These are phyloP conservation scores for Adansonia grandidieri DNA, from an alignment of 441 rosid species.

Conservation along the genomic window DNA sequence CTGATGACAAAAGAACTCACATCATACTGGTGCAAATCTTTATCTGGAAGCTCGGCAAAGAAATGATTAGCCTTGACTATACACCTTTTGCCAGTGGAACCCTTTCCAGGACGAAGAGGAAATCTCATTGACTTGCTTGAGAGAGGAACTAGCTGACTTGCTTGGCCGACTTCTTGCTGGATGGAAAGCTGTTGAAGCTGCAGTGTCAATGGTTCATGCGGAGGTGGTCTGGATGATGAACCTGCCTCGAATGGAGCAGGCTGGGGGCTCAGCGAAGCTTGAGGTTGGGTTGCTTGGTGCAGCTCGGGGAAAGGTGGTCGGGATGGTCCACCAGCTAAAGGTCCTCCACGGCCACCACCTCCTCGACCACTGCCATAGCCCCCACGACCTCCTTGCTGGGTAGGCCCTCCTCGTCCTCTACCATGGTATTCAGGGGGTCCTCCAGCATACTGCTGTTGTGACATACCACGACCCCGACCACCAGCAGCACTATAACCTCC, in stretches of 20 bases:
- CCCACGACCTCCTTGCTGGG: slow-evolving; percentile 71
- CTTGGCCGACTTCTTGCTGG: slow-evolving; percentile 65
- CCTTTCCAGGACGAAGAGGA: slow-evolving; percentile 89
- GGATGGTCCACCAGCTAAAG: slow-evolving; percentile 55
- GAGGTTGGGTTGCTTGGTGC: slow-evolving; percentile 88
- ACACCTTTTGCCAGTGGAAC: slow-evolving; percentile 61
- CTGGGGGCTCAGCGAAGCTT: slow-evolving; percentile 65
- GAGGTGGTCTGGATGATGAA: slow-evolving; percentile 54
- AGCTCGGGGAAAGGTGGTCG: slow-evolving; percentile 84
- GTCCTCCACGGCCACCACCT: slow-evolving; percentile 54
- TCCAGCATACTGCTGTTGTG: slow-evolving; percentile 62
- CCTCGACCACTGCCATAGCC: slow-evolving; percentile 51
- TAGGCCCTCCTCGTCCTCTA: slow-evolving; percentile 75
- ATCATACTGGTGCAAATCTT: slow-evolving; percentile 94
- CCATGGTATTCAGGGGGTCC: slow-evolving; percentile 64
- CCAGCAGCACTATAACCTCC: slow-evolving; percentile 48
- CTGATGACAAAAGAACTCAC: slow-evolving; percentile 50
- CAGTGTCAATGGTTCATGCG: slow-evolving; percentile 42
- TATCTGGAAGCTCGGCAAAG: slow-evolving; percentile 87
- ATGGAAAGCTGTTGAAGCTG: slow-evolving; percentile 48
- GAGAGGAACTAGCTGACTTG: slow-evolving; percentile 59
- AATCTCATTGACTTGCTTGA: slow-evolving; percentile 81
- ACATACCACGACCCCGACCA: slow-evolving; percentile 65
- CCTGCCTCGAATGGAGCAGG: slow-evolving; percentile 54
- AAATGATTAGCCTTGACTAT: slow-evolving; percentile 95